Evolutionary conservation across 139 green algal species (phyloP).

Genomic region (Chlorella sp.): DNA sequence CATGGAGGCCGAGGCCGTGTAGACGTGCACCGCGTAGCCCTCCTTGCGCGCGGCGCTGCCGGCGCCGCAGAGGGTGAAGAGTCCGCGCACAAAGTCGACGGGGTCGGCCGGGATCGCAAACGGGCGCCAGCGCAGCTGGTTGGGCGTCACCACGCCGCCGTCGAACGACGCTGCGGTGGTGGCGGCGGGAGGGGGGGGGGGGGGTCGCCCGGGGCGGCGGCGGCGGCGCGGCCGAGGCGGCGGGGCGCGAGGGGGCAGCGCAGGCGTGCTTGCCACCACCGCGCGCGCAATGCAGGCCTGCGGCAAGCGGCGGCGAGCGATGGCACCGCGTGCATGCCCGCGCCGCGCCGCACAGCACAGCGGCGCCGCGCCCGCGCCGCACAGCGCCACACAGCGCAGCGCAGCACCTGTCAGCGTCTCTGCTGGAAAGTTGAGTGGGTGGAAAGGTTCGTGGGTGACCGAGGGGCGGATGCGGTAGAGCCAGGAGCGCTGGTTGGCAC

Average conservation of each 20-base stretch:
- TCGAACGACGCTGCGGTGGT: slow-evolving; percentile 65
- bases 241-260: not conserved
- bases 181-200: slow-evolving; percentile 27
- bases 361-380: no score
- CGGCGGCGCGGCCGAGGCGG: not conserved
- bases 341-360: no score
- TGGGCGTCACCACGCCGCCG: slow-evolving; percentile 74
- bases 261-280: no score
- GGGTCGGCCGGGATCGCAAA: slow-evolving; percentile 60
- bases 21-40: slow-evolving; percentile 94
- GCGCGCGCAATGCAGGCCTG: no score
- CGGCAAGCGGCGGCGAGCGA: no score
- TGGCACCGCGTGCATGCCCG: no score
- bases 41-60: slow-evolving; percentile 79
- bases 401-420: not conserved
- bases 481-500: slow-evolving; percentile 79
- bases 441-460: slow-evolving; percentile 84
- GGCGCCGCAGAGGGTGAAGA: slow-evolving; percentile 85
- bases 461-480: slow-evolving; percentile 92
- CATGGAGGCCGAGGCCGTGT: slow-evolving; percentile 75
- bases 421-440: slow-evolving; percentile 67
- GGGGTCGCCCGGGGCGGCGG: not conserved
- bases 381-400: no score
- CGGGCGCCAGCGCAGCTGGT: slow-evolving; percentile 91
- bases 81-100: slow-evolving; percentile 83